Evolutionary conservation across 2,329 filamentous ascomycete genomes (phyloP).

Genomic region (Hypoxylon sp.): DNA sequence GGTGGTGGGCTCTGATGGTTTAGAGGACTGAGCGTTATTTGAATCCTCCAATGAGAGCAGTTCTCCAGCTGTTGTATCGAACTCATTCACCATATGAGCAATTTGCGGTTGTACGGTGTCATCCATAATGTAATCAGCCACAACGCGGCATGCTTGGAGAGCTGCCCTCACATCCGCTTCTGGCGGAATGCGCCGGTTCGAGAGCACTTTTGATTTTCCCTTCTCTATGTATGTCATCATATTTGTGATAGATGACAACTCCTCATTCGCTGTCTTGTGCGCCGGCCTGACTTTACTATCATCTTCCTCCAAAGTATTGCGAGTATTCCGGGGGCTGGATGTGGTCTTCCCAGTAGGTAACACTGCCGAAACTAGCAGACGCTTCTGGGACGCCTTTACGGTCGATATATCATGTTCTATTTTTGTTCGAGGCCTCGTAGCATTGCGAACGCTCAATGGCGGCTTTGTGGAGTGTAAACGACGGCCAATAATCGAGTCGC

Average conservation of each 20-base stretch:
- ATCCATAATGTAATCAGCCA: constrained; percentile 52
- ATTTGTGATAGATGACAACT: constrained; percentile 47
- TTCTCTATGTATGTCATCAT: constrained; percentile 50
- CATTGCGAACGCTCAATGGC: constrained; percentile 51
- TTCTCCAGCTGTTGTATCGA: constrained; percentile 55
- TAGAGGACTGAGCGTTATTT: constrained; percentile 27
- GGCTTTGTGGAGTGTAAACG: constrained; percentile 42
- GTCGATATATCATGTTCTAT: constrained; percentile 23
- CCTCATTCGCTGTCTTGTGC: constrained; percentile 27
- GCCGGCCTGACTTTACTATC: constrained; percentile 12
- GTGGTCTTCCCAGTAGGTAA: constrained; percentile 25
- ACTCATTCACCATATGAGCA: constrained; percentile 49
- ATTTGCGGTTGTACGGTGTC: constrained; percentile 51
- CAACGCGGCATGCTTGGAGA: constrained; percentile 48
- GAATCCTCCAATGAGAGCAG: constrained; percentile 54
- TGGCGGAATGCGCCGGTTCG: constrained; percentile 45
- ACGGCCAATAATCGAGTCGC: constrained; percentile 50
- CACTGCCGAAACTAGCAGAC: constrained; percentile 23
- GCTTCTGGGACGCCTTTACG: constrained; percentile 7
- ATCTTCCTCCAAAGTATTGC: constrained; percentile 9
- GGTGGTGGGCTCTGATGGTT: constrained; percentile 32
- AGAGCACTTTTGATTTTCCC: constrained; percentile 45
- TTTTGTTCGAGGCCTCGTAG: constrained; percentile 40
- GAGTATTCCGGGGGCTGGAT: constrained; percentile 6
- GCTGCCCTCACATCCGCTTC: constrained; percentile 50